Conservation (phyloP, 257 asterid genomes). For the Nicotiana tabacum region DNA sequence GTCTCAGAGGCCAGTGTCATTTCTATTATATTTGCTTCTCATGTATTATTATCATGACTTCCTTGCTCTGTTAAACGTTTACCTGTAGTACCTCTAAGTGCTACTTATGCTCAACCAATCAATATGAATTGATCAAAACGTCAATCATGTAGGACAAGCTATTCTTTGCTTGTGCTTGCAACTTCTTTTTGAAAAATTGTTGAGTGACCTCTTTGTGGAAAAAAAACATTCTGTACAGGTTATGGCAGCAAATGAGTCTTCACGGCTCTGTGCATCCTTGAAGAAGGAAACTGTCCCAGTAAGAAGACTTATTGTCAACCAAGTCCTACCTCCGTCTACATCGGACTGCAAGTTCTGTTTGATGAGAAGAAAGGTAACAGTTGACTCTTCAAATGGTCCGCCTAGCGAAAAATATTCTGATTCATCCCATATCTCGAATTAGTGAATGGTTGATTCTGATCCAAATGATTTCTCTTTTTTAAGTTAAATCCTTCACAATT, state of each 20-base stretch:
- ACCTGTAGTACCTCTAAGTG: background rate
- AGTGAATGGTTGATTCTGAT: background rate
- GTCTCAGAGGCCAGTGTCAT: background rate
- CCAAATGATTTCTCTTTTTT: background rate
- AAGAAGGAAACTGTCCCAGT: slow-evolving; percentile 69
- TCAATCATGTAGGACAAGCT: background rate
- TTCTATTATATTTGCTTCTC: background rate
- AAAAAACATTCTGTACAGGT: slow-evolving; percentile 31
- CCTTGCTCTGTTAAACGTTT: background rate
- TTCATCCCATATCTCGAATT: background rate
- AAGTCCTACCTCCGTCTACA: slow-evolving; percentile 51
- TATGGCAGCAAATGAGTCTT: slow-evolving; percentile 74
- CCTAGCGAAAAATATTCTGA: background rate
- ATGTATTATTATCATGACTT: background rate
- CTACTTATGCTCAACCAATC: background rate
- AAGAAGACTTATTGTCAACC: slow-evolving; percentile 56
- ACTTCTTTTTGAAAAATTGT: background rate
- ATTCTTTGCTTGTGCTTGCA: background rate
- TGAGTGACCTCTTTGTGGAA: slow-evolving; percentile 3
- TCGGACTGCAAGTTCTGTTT: slow-evolving; percentile 78
- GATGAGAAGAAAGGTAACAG: slow-evolving; percentile 51
- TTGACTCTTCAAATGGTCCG: too few species aligned
- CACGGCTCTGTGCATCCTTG: slow-evolving; percentile 62
- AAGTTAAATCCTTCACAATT: background rate
- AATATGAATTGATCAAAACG: background rate